These are phyloP conservation scores for Suhomyces yuchorum DNA, from an alignment of 1,139 yeast genomes.

Conservation along the genomic window DNA sequence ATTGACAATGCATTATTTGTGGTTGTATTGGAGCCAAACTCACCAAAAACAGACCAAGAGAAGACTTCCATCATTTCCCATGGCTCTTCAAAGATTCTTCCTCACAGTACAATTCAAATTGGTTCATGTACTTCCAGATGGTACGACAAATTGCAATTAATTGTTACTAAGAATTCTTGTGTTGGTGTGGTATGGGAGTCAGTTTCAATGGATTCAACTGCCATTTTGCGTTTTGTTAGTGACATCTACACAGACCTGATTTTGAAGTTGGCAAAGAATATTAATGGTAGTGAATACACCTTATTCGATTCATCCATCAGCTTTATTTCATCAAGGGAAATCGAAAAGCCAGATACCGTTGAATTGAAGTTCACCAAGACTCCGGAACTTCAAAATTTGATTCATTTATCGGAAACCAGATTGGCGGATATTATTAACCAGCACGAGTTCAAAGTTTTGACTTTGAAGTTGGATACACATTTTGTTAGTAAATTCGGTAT, in stretches of 20 bases:
- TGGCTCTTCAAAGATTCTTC: conserved; percentile 61
- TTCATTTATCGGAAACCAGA: conserved; percentile 74
- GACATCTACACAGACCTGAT: conserved; percentile 78
- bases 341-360: conserved; percentile 44
- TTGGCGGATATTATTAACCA: conserved; percentile 74
- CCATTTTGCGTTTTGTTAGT: conserved; percentile 69
- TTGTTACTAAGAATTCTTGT: conserved; percentile 67
- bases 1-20: conserved; percentile 71
- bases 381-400: conserved; percentile 44
- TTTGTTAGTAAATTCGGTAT: conserved; percentile 53
- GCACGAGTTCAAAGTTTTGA: conserved; percentile 57
- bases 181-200: conserved; percentile 80
- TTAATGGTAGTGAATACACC: conserved; percentile 71
- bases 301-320: conserved; percentile 50
- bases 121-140: conserved; percentile 80
- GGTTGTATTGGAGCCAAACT: conserved; percentile 52
- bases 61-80: conserved; percentile 56
- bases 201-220: conserved; percentile 77
- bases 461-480: conserved; percentile 45
- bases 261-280: conserved; percentile 67
- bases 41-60: conserved; percentile 55
- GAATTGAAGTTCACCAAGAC: conserved; percentile 54
- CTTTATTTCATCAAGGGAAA: conserved; percentile 40
- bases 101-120: conserved; percentile 58
- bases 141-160: conserved; percentile 74